Evolutionary conservation across 2,329 filamentous ascomycete species (phyloP), one percentile per base, ranked within the genome.

Genomic region (Colletotrichum gloeosporioides): DNA sequence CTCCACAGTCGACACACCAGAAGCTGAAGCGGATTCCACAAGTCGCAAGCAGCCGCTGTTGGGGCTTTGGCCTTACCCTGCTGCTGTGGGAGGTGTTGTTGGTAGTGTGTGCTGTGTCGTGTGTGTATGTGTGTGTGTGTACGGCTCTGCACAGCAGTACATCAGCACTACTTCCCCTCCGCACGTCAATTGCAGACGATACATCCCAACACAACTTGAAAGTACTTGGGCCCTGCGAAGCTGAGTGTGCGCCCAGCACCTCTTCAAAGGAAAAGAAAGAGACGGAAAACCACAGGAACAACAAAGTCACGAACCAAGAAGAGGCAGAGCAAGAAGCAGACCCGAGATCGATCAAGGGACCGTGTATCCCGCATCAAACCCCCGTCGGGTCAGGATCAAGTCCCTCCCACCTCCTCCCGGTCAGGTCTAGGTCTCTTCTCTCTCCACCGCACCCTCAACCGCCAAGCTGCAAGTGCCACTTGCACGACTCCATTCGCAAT

Each of bases 401-500:
- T 57, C 63, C 39, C 66, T 61, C 27, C 71, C 63, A 63, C 69
- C 53, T 62, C 36, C 68, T 61, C 29, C 55, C 59, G 34, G 68
- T 44, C 69, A 55, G 29, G 59, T 31, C 44, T 55, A 57, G 59
- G 57, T 57, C 27, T 44, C 53, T 55, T 31, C 13, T 39, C 65
- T 63, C 62, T 62, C 25, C 69, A 49, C 69, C 29, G 34, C 70
- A 71, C 69, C 63, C 39, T 72, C 31, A 55, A 55, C 63, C 69
- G 63, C 73, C 69, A 73, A 72, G 63, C 55, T 44, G 29, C 64
- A 53, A 71, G 61, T 72, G 73, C 72, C 59, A 74, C 59, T 65
- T 29, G 61, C 36, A 71, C 73, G 55, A 73, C 69, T 63, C 73
- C 73, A 76, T 76, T 73, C 73, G 69, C 69, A 76, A 64, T 59